These are phyloP conservation scores for Mortierella polycephala DNA, from an alignment of 371 early-diverging fungal genomes.

Conservation along the genomic window DNA sequence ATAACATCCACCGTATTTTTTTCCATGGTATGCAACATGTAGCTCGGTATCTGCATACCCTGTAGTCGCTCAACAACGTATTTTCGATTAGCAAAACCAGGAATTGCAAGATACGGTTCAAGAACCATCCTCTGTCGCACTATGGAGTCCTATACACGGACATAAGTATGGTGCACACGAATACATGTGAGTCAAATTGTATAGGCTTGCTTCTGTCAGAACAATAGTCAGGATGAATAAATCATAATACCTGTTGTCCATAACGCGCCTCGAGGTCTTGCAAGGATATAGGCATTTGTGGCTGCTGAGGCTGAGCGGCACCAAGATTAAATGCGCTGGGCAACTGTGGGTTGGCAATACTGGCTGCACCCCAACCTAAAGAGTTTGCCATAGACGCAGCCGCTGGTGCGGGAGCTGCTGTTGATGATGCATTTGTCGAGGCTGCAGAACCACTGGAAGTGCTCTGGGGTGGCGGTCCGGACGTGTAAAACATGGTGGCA, in stretches of 20 bases:
- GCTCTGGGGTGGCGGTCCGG: conserved; percentile 37
- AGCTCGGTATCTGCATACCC: conserved; percentile 14
- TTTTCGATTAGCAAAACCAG: conserved; percentile 48
- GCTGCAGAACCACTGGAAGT: conserved; percentile 19
- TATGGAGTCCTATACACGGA: conserved; percentile 6
- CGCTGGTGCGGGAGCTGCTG: conserved; percentile 19
- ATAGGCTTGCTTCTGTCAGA: too few species aligned
- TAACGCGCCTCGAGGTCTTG: conserved; percentile 48
- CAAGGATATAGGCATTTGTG: conserved; percentile 41
- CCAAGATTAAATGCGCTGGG: conserved; percentile 36
- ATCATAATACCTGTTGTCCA: conserved; percentile 24
- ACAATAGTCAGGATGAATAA: neutral
- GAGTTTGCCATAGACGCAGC: conserved; percentile 29
- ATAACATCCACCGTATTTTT: too few species aligned
- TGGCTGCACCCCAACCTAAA: conserved; percentile 53
- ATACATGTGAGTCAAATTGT: too few species aligned
- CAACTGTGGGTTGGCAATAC: conserved; percentile 30
- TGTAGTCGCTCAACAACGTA: conserved; percentile 49
- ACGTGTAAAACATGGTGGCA: conserved; percentile 51
- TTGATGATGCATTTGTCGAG: conserved; percentile 1
- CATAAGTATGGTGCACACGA: neutral
- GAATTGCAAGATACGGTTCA: conserved; percentile 44
- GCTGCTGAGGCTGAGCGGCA: conserved; percentile 28
- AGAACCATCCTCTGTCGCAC: conserved; percentile 41
- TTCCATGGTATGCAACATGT: too few species aligned